Conservation (phyloP, 192 early-diverging fungal species). For the Mortierella alpina region DNA sequence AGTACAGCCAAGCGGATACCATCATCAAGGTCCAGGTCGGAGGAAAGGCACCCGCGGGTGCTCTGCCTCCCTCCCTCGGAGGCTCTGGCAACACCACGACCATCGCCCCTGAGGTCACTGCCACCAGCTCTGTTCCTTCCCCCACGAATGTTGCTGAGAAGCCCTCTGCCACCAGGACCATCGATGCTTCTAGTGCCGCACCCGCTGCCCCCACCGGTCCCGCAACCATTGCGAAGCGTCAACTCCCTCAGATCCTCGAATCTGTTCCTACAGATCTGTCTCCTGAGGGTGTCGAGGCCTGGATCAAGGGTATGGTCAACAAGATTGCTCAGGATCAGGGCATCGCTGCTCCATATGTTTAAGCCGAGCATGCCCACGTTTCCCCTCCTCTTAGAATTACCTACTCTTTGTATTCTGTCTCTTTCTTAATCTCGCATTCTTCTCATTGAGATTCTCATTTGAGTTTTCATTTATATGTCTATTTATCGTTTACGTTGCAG, state of each 20-base stretch:
- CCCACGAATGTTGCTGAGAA: neutral
- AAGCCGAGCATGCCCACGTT: neutral
- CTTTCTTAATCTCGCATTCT: too few relatives aligned
- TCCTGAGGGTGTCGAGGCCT: slow-evolving; percentile 26
- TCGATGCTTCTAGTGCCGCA: neutral
- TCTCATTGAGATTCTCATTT: too few relatives aligned
- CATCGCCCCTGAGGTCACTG: neutral
- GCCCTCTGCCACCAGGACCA: neutral
- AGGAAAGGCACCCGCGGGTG: slow-evolving; percentile 16
- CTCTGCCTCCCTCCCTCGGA: slow-evolving; percentile 7
- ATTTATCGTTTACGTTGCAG: too few relatives aligned
- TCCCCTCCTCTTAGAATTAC: too few relatives aligned
- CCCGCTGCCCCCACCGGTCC: neutral
- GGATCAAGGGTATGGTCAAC: slow-evolving; percentile 42
- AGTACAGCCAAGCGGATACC: slow-evolving; percentile 26
- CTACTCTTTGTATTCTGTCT: too few relatives aligned
- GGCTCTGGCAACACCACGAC: slow-evolving; percentile 3
- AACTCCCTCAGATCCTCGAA: slow-evolving; percentile 7
- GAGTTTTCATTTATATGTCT: too few relatives aligned
- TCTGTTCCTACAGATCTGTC: neutral
- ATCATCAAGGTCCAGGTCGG: slow-evolving; percentile 43
- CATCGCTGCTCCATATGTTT: slow-evolving; percentile 19
- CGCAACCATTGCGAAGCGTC: slow-evolving; percentile 28
- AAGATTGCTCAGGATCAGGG: slow-evolving; percentile 22
- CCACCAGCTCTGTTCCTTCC: neutral